A percentile compares a stretch with the other conserved stretches of the same genome.
Evolutionary conservation across 2,329 filamentous ascomycete genomes (phyloP).

Genomic region (Aspergillus calidoustus): DNA sequence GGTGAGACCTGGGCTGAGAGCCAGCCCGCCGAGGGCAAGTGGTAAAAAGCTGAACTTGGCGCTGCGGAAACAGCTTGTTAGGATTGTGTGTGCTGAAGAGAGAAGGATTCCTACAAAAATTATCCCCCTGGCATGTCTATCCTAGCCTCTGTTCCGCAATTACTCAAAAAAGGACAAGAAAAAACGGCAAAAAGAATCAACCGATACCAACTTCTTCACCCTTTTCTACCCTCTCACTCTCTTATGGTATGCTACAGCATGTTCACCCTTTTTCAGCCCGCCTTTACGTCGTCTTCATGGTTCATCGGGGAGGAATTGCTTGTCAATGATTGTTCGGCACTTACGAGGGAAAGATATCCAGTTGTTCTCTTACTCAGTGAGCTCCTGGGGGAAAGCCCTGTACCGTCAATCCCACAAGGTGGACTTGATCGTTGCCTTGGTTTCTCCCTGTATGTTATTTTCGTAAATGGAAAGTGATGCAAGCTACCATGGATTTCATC

Average conservation of each 20-base stretch:
- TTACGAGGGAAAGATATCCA: constrained; percentile 99
- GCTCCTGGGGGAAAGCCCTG: constrained; percentile 94
- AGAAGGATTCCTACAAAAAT: constrained; percentile 22
- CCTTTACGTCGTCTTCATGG: constrained; percentile 34
- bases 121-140: constrained; percentile 45
- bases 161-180: constrained; percentile 37
- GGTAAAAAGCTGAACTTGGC: constrained; percentile 40
- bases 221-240: constrained; percentile 29
- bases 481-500: constrained; percentile 32
- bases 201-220: constrained; percentile 32
- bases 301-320: constrained; percentile 43
- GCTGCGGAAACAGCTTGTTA: constrained; percentile 35
- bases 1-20: constrained; percentile 49
- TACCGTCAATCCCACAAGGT: constrained; percentile 74
- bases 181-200: constrained; percentile 40
- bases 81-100: constrained; percentile 28
- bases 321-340: constrained; percentile 69
- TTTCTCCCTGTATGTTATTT: constrained; percentile 47
- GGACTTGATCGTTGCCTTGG: constrained; percentile 87
- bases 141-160: constrained; percentile 42
- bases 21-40: constrained; percentile 43
- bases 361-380: constrained; percentile 49
- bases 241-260: constrained; percentile 32
- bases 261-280: constrained; percentile 28
- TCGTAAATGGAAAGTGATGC: constrained; percentile 43